phyloP scores from a whole-genome alignment of 2,329 filamentous ascomycete genomes.

The Paraphoma sp. region DNA sequence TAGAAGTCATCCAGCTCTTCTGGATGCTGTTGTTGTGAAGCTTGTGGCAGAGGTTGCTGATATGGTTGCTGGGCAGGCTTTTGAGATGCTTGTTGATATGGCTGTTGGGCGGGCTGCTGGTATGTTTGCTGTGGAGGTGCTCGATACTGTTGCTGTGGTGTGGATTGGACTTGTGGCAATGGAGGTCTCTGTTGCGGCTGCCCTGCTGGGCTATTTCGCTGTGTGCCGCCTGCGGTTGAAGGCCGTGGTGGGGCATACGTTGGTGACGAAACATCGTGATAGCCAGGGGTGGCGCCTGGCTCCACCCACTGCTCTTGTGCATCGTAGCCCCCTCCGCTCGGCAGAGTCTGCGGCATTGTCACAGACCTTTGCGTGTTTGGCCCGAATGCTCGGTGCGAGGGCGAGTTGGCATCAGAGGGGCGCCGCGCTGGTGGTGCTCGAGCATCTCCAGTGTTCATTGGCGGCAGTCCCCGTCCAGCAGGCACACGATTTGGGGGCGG shows the following conservation, averaged over 20 bases:
- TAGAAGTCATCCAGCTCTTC: slow-evolving; percentile 58
- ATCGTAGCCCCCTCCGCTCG: slow-evolving; percentile 19
- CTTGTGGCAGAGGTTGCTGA: slow-evolving; percentile 28
- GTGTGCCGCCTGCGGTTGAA: slow-evolving; percentile 42
- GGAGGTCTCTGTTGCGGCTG: slow-evolving; percentile 39
- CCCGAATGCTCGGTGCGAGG: slow-evolving; percentile 37
- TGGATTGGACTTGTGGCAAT: slow-evolving; percentile 30
- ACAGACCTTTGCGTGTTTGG: slow-evolving; percentile 42
- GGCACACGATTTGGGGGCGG: slow-evolving; percentile 33
- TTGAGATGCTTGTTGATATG: background rate
- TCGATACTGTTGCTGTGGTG: slow-evolving; percentile 25
- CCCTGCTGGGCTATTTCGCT: slow-evolving; percentile 25
- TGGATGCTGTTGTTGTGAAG: background rate
- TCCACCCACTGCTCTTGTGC: slow-evolving; percentile 43
- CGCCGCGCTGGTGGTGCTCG: slow-evolving; percentile 20
- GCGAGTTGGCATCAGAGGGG: slow-evolving; percentile 30
- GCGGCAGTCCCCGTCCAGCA: slow-evolving; percentile 30
- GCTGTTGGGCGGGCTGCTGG: slow-evolving; percentile 9
- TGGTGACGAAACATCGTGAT: slow-evolving; percentile 47
- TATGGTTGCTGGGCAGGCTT: slow-evolving; percentile 7
- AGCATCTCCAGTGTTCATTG: slow-evolving; percentile 25
- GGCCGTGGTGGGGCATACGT: slow-evolving; percentile 44
- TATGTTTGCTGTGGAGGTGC: slow-evolving; percentile 25
- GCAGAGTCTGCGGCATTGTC: slow-evolving; percentile 46
- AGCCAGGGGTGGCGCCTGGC: slow-evolving; percentile 41